A percentile compares a stretch with the other conserved stretches of the same genome.
Conservation (phyloP, 192 early-diverging fungal genomes). For the Podila verticillata region DNA sequence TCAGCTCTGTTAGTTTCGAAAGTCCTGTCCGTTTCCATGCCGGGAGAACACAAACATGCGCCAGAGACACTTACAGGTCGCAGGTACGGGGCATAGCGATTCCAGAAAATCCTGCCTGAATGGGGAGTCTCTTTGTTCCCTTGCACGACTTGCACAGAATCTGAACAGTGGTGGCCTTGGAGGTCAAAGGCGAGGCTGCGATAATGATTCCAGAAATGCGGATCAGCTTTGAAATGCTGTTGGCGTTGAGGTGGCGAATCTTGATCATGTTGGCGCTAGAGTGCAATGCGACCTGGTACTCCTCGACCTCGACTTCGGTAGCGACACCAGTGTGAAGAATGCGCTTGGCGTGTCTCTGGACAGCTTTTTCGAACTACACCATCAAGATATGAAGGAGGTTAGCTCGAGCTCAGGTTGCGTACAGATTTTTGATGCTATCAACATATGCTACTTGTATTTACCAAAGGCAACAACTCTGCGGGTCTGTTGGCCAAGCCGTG, state of each 20-base stretch:
- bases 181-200: slow-evolving; percentile 85
- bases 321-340: slow-evolving; percentile 68
- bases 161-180: slow-evolving; percentile 89
- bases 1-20: background rate
- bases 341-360: slow-evolving; percentile 78
- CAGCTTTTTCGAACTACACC: slow-evolving; percentile 88
- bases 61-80: slow-evolving; percentile 70
- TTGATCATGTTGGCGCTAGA: slow-evolving; percentile 89
- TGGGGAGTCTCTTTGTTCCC: slow-evolving; percentile 80
- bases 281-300: slow-evolving; percentile 89
- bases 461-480: slow-evolving; percentile 81
- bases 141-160: slow-evolving; percentile 91
- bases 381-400: slow-evolving; percentile 1
- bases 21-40: background rate
- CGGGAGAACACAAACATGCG: slow-evolving; percentile 45
- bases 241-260: slow-evolving; percentile 89
- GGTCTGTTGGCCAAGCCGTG: slow-evolving; percentile 83
- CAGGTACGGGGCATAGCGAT: slow-evolving; percentile 90
- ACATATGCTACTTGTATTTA: slow-evolving; percentile 31
- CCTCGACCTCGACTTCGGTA: slow-evolving; percentile 71
- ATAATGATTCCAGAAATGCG: slow-evolving; percentile 97
- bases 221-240: slow-evolving; percentile 91
- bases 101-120: slow-evolving; percentile 86
- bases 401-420: background rate
- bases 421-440: background rate